These are phyloP conservation scores for Microsporum canis DNA, from an alignment of 2,329 filamentous ascomycete species.

Conservation along the genomic window DNA sequence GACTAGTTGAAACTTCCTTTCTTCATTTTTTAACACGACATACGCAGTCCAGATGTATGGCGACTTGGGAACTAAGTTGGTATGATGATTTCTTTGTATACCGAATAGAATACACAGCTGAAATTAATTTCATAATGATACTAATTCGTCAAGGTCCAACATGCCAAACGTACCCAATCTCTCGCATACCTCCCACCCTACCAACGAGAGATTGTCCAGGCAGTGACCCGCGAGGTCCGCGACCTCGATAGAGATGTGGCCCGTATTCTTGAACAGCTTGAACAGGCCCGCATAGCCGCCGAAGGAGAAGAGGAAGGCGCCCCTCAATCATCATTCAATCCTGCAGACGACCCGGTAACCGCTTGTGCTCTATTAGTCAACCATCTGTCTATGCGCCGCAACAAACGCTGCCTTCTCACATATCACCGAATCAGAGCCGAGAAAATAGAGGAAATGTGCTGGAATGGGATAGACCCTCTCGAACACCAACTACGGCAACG, in stretches of 20 bases:
- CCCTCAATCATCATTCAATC: constrained; percentile 52
- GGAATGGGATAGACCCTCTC: constrained; percentile 74
- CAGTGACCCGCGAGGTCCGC: constrained; percentile 79
- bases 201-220: constrained; percentile 80
- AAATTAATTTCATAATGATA: background rate
- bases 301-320: background rate
- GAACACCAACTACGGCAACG: background rate
- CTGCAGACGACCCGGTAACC: constrained; percentile 65
- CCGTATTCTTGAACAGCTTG: constrained; percentile 68
- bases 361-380: constrained; percentile 86
- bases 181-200: constrained; percentile 80
- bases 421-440: constrained; percentile 86
- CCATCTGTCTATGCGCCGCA: constrained; percentile 86
- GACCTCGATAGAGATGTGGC: constrained; percentile 81
- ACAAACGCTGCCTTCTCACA: constrained; percentile 88
- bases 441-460: constrained; percentile 86
- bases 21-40: background rate
- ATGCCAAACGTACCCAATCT: constrained; percentile 88
- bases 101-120: background rate
- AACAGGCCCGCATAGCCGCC: constrained; percentile 39
- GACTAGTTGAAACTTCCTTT: background rate
- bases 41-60: constrained; percentile 61
- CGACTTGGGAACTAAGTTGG: constrained; percentile 75
- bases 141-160: constrained; percentile 56
- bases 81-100: constrained; percentile 32